These are phyloP conservation scores for Fusarium sp. DNA, from an alignment of 2,329 filamentous ascomycete genomes.

Conservation along the genomic window DNA sequence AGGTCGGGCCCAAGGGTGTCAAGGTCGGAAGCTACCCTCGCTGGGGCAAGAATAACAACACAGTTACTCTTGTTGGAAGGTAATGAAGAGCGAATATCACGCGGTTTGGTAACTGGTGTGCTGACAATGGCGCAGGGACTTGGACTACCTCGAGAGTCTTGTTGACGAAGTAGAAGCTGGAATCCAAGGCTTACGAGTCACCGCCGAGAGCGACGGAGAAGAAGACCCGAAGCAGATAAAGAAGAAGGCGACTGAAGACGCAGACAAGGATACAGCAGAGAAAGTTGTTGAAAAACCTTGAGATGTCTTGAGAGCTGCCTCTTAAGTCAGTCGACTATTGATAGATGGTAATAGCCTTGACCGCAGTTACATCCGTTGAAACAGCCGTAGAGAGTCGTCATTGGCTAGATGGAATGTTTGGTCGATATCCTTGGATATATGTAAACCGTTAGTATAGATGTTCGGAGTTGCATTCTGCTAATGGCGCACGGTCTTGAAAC, in stretches of 20 bases:
- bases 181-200: conserved; percentile 79
- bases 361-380: conserved; percentile 17
- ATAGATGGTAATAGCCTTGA: conserved; percentile 8
- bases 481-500: conserved; percentile 15
- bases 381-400: neutral
- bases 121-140: conserved; percentile 65
- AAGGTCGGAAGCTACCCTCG: conserved; percentile 97
- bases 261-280: conserved; percentile 20
- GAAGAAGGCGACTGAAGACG: conserved; percentile 30
- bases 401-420: conserved; percentile 27
- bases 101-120: conserved; percentile 34
- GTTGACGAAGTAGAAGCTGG: conserved; percentile 81
- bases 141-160: conserved; percentile 81
- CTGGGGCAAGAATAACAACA: conserved; percentile 89
- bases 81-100: conserved; percentile 47
- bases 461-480: conserved; percentile 18
- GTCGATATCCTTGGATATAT: conserved; percentile 34
- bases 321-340: conserved; percentile 1
- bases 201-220: conserved; percentile 76
- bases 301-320: conserved; percentile 6
- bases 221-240: conserved; percentile 59
- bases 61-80: conserved; percentile 85
- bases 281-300: conserved; percentile 27
- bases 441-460: conserved; percentile 23
- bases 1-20: conserved; percentile 79